Conservation (phyloP, 306 rosid species). For the Delonix regia region DNA sequence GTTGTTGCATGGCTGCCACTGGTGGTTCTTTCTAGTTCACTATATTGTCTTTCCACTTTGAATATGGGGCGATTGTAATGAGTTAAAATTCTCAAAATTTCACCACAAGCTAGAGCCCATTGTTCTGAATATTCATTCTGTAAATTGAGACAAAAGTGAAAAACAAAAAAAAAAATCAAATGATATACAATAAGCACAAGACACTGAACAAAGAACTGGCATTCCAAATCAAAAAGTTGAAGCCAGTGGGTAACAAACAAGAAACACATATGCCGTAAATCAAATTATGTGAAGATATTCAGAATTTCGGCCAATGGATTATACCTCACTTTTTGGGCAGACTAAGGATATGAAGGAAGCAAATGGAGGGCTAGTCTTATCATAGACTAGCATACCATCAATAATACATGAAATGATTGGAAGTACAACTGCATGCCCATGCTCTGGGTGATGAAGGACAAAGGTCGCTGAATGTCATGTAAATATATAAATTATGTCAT, state of each 20-base stretch:
- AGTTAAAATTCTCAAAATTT: constrained; percentile 89
- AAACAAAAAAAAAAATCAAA: constrained; percentile 26
- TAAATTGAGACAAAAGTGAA: constrained; percentile 26
- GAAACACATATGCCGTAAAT: background rate
- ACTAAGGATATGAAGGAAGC: constrained; percentile 92
- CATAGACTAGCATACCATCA: constrained; percentile 81
- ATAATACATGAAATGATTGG: constrained; percentile 94
- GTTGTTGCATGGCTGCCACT: constrained; percentile 87
- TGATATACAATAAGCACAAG: constrained; percentile 12
- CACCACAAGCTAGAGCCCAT: constrained; percentile 98
- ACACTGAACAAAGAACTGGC: background rate
- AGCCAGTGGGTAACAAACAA: constrained; percentile 18
- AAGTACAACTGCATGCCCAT: constrained; percentile 94
- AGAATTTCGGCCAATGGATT: constrained; percentile 12
- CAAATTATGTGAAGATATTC: constrained; percentile 25
- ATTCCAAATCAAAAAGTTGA: constrained; percentile 5
- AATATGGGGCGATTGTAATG: constrained; percentile 96
- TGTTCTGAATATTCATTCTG: constrained; percentile 96
- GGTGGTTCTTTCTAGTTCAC: constrained; percentile 80
- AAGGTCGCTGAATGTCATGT: constrained; percentile 73
- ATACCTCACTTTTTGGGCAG: constrained; percentile 88
- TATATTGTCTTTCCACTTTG: constrained; percentile 64
- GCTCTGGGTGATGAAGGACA: constrained; percentile 98
- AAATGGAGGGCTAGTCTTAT: constrained; percentile 78
- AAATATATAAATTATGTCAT: constrained; percentile 43